phyloP scores from a whole-genome alignment of 805 yeast species.

The Lipomyces japonicus region DNA sequence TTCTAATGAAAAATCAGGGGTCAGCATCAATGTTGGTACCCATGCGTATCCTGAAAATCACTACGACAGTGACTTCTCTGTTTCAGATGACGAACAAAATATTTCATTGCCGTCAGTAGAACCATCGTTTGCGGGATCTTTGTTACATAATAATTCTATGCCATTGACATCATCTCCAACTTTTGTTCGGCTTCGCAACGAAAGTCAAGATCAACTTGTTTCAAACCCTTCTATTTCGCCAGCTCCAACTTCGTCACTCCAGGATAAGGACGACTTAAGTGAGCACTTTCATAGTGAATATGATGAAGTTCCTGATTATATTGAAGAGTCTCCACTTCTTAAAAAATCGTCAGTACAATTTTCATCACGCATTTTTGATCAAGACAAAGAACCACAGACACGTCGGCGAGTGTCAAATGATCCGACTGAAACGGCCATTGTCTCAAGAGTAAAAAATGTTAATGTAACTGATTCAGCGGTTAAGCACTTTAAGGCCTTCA shows the following conservation, averaged over 20 bases:
- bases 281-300: slow-evolving; percentile 12
- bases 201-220: slow-evolving; percentile 1
- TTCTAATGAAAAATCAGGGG: too few species aligned
- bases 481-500: slow-evolving; percentile 11
- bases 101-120: slow-evolving; percentile 24
- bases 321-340: slow-evolving; percentile 17
- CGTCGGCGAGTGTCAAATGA: background rate
- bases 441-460: slow-evolving; percentile 20
- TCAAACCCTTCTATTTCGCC: slow-evolving; percentile 17
- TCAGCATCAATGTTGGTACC: too few species aligned
- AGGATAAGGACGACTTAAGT: slow-evolving; percentile 6
- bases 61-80: background rate
- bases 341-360: background rate
- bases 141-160: slow-evolving; percentile 2
- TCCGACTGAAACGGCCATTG: slow-evolving; percentile 21
- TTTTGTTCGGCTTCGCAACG: slow-evolving; percentile 1
- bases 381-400: too few species aligned
- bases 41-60: too few species aligned
- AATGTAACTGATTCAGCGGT: slow-evolving; percentile 25
- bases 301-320: slow-evolving; percentile 8
- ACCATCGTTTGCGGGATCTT: slow-evolving; percentile 19
- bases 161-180: slow-evolving; percentile 7
- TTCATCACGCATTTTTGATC: background rate
- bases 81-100: slow-evolving; percentile 4
- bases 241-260: slow-evolving; percentile 11